Evolutionary conservation across 1,284 basidiomycete genomes (phyloP).

Genomic region (Sporisorium sorghi): DNA sequence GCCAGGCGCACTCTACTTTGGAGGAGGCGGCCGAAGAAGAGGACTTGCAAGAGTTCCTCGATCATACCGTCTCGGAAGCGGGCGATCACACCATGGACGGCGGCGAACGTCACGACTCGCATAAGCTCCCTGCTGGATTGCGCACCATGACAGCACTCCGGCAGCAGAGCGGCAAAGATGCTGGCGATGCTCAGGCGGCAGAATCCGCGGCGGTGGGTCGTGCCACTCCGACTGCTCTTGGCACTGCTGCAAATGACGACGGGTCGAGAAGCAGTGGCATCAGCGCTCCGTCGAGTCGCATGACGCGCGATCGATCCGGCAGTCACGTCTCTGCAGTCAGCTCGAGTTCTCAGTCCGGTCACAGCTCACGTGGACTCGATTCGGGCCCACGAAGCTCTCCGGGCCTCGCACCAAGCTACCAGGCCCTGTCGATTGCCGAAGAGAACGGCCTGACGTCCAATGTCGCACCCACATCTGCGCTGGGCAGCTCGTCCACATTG

Average conservation of each 20-base stretch:
- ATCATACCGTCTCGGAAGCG: constrained; percentile 15
- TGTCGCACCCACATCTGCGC: neutral
- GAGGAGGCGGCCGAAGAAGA: constrained; percentile 28
- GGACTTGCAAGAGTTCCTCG: constrained; percentile 49
- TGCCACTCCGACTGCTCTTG: neutral
- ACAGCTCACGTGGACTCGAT: constrained; percentile 29
- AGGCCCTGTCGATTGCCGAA: constrained; percentile 46
- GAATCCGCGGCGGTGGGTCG: constrained; percentile 2
- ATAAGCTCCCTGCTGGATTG: constrained; percentile 32
- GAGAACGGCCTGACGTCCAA: constrained; percentile 27
- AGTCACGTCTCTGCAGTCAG: constrained; percentile 44
- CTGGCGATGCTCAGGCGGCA: constrained; percentile 6
- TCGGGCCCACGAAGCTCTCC: constrained; percentile 27
- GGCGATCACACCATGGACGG: constrained; percentile 30
- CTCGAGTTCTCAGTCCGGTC: constrained; percentile 40
- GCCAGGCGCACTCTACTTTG: constrained; percentile 15
- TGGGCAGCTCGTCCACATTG: constrained; percentile 6
- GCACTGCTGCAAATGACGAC: neutral
- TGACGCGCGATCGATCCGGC: constrained; percentile 44
- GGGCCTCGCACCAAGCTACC: constrained; percentile 28
- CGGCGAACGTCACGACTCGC: constrained; percentile 34
- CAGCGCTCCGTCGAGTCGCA: neutral
- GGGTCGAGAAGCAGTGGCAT: neutral
- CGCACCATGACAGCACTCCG: constrained; percentile 35
- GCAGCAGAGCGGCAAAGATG: constrained; percentile 18